phyloP scores from a whole-genome alignment of 2,329 filamentous ascomycete species.

The Bertia moriformis region DNA sequence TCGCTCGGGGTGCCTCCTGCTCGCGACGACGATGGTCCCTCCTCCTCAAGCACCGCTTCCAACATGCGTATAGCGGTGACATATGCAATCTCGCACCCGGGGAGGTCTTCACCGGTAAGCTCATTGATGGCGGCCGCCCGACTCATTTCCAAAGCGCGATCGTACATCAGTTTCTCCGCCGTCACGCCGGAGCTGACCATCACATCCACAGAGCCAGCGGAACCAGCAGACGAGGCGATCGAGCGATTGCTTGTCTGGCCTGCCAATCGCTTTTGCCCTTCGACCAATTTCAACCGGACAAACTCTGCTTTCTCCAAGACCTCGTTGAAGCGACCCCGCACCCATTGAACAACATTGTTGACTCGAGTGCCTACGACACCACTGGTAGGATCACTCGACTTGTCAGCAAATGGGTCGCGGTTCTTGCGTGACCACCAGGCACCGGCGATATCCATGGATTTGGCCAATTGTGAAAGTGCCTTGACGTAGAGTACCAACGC shows the following conservation, averaged over 20 bases:
- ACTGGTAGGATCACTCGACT: not conserved
- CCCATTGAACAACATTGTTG: constrained; percentile 91
- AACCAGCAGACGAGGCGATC: constrained; percentile 37
- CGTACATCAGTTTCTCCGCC: constrained; percentile 95
- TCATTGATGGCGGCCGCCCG: constrained; percentile 87
- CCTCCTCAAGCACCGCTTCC: constrained; percentile 78
- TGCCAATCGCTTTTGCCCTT: constrained; percentile 73
- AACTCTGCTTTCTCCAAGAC: constrained; percentile 92
- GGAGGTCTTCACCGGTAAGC: constrained; percentile 76
- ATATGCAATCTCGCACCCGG: constrained; percentile 83
- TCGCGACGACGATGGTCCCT: too few species aligned
- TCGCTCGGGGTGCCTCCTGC: constrained; percentile 42
- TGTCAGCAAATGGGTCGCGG: constrained; percentile 29
- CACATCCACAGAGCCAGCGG: constrained; percentile 63
- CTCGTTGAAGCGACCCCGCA: constrained; percentile 86
- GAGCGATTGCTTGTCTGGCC: constrained; percentile 71
- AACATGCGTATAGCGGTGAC: constrained; percentile 86
- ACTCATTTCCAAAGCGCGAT: constrained; percentile 93
- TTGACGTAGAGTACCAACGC: constrained; percentile 94
- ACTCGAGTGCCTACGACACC: constrained; percentile 31
- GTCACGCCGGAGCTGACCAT: constrained; percentile 77
- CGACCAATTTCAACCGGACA: constrained; percentile 73
- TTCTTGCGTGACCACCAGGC: constrained; percentile 78
- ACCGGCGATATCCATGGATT: constrained; percentile 89
- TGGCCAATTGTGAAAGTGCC: constrained; percentile 73